Base-by-base conservation (phyloP, 1,284 basidiomycete species). In the Marasmius fiardii region DNA sequence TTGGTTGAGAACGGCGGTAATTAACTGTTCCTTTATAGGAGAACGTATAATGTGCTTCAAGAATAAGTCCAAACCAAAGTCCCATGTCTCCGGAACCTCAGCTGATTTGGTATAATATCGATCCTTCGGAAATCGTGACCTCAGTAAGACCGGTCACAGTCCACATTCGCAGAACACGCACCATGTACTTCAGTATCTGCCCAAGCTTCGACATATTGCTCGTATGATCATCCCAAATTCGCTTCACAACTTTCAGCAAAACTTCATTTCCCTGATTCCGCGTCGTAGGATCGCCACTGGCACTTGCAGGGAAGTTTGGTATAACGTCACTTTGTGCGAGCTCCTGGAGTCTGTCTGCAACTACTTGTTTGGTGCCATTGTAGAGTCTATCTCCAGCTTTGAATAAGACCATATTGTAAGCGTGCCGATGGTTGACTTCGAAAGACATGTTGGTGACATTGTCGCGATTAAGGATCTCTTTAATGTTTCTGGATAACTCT, bases 171-270 rank as follows among this genome's bases (percentile, higher is more conserved):
- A 10, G 56, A 26, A 21, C 43, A 70, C 84, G 63, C 63, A 95
- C 96, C 91, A 99, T 96, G 69, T 99, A 99, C 67, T 92, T 93
- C 62, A 99, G 77, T 34, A 99, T 85, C 67, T 95, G 94, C 37
- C 89, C 85, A 56, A 99, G 72, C 68, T 95, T 94, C 43, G 82
- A 79, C 91, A 98, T 93, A 70, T 90, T 94, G 12, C 88, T 85
- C 5, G 81, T 87, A 71, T 99, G 96, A 68, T 98, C 95, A 58
- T 96, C 92, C 96, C 97, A 99, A 1, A 96, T 90, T 45, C 82
- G 81, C 65, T 86, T 84, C 58, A 98, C 65, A 12, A 92, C 89
- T 67, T 90, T 94, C 65, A 98, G 74, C 57, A 98, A 80, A 47
- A 86, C 74, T 67, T 98, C 95, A 1, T 88, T 90, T 66, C 95